Percentiles rank a stretch among this genome's conserved stretches.
These are phyloP conservation scores for Ogataea pilisensis DNA, from an alignment of 805 yeast genomes.

Conservation along the genomic window DNA sequence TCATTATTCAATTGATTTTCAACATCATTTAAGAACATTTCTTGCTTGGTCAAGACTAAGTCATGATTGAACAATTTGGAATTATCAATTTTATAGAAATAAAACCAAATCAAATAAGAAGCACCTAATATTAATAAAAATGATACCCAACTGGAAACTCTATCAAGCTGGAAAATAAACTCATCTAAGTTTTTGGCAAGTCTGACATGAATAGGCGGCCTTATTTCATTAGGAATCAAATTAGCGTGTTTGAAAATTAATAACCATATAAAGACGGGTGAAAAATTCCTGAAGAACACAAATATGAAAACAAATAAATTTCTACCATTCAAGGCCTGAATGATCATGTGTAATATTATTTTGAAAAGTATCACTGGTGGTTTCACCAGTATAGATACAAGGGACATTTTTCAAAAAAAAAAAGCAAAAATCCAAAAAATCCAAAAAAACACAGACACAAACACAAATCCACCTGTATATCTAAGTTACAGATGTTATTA, in stretches of 20 bases:
- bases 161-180: slow-evolving; percentile 31
- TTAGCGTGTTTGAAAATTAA: slow-evolving; percentile 57
- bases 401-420: background rate
- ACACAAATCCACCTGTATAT: too few relatives aligned
- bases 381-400: slow-evolving; percentile 1
- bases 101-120: slow-evolving; percentile 19
- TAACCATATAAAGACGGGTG: slow-evolving; percentile 53
- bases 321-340: slow-evolving; percentile 16
- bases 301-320: slow-evolving; percentile 32
- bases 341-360: slow-evolving; percentile 13
- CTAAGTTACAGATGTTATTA: too few relatives aligned
- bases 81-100: slow-evolving; percentile 10
- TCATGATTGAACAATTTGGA: background rate
- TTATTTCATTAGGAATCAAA: slow-evolving; percentile 44
- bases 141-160: slow-evolving; percentile 21
- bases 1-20: slow-evolving; percentile 3
- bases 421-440: background rate
- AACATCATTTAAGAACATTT: slow-evolving; percentile 6
- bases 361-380: slow-evolving; percentile 11
- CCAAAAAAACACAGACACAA: background rate
- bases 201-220: slow-evolving; percentile 52
- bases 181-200: slow-evolving; percentile 41
- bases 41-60: background rate
- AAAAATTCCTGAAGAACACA: slow-evolving; percentile 47
- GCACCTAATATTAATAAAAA: slow-evolving; percentile 7